Evolutionary conservation across 495 filamentous ascomycete species (phyloP).

Genomic region (Xylaria grammica): DNA sequence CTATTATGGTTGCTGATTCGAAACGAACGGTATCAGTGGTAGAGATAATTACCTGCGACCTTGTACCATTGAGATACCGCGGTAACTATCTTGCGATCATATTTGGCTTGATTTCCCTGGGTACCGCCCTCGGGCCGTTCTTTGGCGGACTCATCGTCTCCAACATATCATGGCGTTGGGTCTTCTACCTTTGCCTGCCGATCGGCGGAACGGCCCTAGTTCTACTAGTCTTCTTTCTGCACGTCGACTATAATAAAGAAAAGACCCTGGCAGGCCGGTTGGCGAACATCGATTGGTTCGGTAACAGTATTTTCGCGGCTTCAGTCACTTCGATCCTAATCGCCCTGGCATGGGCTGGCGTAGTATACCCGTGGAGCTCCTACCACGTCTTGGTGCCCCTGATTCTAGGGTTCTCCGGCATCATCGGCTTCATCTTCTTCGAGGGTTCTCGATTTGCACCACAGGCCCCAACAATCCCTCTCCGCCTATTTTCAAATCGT

Average conservation of each 20-base stretch:
- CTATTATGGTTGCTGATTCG: too few species aligned
- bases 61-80: not conserved
- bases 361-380: not conserved
- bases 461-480: not conserved
- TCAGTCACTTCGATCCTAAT: not conserved
- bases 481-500: not conserved
- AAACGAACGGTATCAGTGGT: too few species aligned
- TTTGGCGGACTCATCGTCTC: conserved; percentile 63
- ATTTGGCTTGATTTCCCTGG: not conserved
- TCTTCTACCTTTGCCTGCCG: conserved; percentile 72
- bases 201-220: conserved; percentile 50
- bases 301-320: not conserved
- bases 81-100: not conserved
- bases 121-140: conserved; percentile 58
- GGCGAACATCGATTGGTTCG: not conserved
- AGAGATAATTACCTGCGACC: not conserved
- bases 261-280: not conserved
- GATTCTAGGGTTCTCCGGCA: not conserved
- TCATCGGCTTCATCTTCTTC: not conserved
- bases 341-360: not conserved
- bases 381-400: not conserved
- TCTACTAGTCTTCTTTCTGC: not conserved
- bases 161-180: conserved; percentile 60
- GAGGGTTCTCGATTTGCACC: not conserved
- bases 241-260: not conserved